Evolutionary conservation across 2,329 filamentous ascomycete genomes (phyloP), one percentile per base, ranked within the genome.

Genomic region (Cordyceps javanica): DNA sequence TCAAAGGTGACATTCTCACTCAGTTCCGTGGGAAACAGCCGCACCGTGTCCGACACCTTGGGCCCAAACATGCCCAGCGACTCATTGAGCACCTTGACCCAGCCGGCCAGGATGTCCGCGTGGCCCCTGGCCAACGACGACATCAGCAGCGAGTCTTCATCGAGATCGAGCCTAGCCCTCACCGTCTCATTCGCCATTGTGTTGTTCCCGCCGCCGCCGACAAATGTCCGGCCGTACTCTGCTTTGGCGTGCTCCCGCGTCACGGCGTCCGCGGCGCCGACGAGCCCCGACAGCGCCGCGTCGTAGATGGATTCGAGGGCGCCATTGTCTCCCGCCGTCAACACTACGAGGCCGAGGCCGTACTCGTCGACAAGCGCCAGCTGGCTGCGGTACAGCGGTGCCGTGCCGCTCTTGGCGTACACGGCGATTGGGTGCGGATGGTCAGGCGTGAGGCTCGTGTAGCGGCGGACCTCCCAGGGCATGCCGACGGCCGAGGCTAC

Each of bases 391-490:
- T 73, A 74, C 3, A 63, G 66, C 16, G 65, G 62, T 0, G 72
- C 69, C 3, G 68, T 70, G 11, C 72, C 72, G 3, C 66, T 66
- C 56, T 74, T 75, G 1, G 63, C 67, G 34, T 69, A 69, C 2
- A 73, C 60, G 14, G 71, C 65, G 4, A 74, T 60, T 1, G 65
- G 56, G 23, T 73, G 71, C 0, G 68, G 65, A 41, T 72, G 62
- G 0, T 62, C 34, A 0, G 66, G 63, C 0, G 65, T 66, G 0
- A 73, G 48, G 25, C 65, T 60, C 0, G 63, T 16, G 0, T 66
- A 62, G 1, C 68, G 69, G 1, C 68, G 63, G 14, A 73, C 72
- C 46, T 75, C 72, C 73, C 72, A 73, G 0, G 72, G 70, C 62
- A 68, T 66, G 3, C 72, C 72, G 3, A 71, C 70, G 23, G 71